A percentile compares a stretch with the other conserved stretches of the same genome.
phyloP scores from a whole-genome alignment of 257 asterid genomes.

The Solanum etuberosum region DNA sequence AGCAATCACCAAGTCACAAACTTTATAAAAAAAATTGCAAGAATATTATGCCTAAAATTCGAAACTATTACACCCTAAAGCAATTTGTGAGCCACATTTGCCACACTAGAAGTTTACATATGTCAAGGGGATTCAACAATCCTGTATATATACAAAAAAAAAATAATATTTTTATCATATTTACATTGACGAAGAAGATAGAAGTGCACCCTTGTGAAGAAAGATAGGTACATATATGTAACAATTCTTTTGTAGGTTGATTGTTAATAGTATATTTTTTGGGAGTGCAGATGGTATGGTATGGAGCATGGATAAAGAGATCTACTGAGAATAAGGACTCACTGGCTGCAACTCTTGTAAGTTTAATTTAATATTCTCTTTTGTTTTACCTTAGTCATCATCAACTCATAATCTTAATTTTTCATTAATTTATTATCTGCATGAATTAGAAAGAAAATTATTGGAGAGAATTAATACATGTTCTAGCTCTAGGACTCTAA shows the following conservation, averaged over 20 bases:
- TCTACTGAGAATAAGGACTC: constrained; percentile 22
- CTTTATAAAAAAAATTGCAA: background rate
- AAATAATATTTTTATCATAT: background rate
- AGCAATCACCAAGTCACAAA: background rate
- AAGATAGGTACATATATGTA: background rate
- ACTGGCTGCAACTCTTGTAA: constrained; percentile 36
- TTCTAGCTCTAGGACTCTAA: too few species aligned
- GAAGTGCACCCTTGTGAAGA: background rate
- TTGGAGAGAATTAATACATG: too few species aligned
- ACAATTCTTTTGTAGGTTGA: background rate
- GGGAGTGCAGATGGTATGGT: constrained; percentile 49
- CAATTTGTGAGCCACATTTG: background rate
- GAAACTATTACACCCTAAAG: background rate
- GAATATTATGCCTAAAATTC: background rate
- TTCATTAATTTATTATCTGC: too few species aligned
- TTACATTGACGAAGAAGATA: background rate
- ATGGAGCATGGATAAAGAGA: constrained; percentile 72
- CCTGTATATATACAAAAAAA: background rate
- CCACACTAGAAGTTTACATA: background rate
- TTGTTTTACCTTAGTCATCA: too few species aligned
- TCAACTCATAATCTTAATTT: background rate
- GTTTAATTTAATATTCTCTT: constrained; percentile 5
- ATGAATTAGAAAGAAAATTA: too few species aligned
- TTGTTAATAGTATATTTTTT: background rate
- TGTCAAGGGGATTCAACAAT: background rate